Evolutionary conservation across 2,329 filamentous ascomycete genomes (phyloP), one percentile per base, ranked within the genome.

Genomic region (Trichoderma polysporum): DNA sequence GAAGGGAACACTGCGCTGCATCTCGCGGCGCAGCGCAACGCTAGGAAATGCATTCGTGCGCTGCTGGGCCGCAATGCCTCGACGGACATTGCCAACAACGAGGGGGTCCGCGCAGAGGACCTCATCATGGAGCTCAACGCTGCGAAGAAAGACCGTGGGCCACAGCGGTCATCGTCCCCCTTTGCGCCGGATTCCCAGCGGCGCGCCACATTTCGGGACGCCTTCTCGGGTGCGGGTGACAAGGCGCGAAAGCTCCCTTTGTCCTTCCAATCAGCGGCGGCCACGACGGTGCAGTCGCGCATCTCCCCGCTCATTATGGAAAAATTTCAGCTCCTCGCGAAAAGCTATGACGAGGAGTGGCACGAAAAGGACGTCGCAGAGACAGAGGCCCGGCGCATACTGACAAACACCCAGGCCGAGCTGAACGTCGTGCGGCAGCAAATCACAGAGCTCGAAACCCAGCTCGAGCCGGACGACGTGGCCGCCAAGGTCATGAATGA

Each of bases 1-100:
- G 90, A 93, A 47, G 94, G 94, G 47, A 96, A 99, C 76, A 98
- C 95, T 0, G 94, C 95, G 3, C 78, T 90, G 60, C 89, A 90
- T 68, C 81, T 91, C 8, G 88, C 88, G 0, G 93, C 94, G 10
- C 89, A 93, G 74, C 90, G 92, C 66, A 92, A 93, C 66, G 93
- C 94, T 19, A 89, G 93, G 52, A 97, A 98, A 73, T 96, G 94
- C 71, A 90, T 97, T 66, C 91, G 95, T 80, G 84, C 89, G 82
- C 78, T 93, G 82, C 78, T 94, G 76, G 89, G 88, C 37, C 90
- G 94, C 59, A 93, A 94, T 68, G 94, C 94, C 3, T 88, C 90
- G 2, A 91, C 93, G 0, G 90, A 97, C 73, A 90, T 98, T 63
- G 84, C 88, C 22, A 99, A 98, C 76, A 83, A 88, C 62, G 88